Percentiles rank a stretch among this genome's conserved stretches.
phyloP scores from a whole-genome alignment of 2,329 filamentous ascomycete genomes.

The Aspergillus sp. region DNA sequence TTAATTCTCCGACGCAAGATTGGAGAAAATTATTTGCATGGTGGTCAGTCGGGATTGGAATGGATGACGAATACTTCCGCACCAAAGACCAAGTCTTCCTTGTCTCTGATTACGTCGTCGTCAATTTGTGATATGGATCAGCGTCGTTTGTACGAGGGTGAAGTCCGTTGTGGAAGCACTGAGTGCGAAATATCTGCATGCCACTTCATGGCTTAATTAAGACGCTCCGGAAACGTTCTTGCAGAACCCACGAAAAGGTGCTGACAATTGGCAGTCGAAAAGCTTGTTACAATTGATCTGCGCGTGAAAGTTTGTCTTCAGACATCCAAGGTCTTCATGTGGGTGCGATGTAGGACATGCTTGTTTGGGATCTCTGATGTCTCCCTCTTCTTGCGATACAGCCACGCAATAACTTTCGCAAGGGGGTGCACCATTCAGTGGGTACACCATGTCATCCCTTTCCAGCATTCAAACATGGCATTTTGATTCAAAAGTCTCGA shows the following conservation, averaged over 20 bases:
- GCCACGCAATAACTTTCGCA: not conserved
- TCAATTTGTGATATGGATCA: not conserved
- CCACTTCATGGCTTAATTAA: not conserved
- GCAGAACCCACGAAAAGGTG: not conserved
- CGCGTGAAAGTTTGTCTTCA: not conserved
- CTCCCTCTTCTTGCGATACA: not conserved
- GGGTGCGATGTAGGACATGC: not conserved
- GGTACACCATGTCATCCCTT: not conserved
- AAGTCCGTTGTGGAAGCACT: not conserved
- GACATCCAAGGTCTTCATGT: not conserved
- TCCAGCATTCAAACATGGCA: not conserved
- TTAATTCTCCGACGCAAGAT: too few species aligned
- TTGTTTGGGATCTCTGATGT: not conserved
- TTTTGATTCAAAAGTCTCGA: not conserved
- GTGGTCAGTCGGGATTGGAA: not conserved
- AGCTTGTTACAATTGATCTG: not conserved
- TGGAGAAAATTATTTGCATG: too few species aligned
- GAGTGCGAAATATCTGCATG: not conserved
- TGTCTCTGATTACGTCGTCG: not conserved
- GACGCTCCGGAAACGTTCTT: not conserved
- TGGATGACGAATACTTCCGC: not conserved
- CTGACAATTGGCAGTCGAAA: not conserved
- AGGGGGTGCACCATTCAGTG: not conserved
- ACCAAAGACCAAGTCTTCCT: not conserved
- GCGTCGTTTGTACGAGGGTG: not conserved